These are phyloP conservation scores for Betula pendula DNA, from an alignment of 306 rosid genomes.

Conservation along the genomic window DNA sequence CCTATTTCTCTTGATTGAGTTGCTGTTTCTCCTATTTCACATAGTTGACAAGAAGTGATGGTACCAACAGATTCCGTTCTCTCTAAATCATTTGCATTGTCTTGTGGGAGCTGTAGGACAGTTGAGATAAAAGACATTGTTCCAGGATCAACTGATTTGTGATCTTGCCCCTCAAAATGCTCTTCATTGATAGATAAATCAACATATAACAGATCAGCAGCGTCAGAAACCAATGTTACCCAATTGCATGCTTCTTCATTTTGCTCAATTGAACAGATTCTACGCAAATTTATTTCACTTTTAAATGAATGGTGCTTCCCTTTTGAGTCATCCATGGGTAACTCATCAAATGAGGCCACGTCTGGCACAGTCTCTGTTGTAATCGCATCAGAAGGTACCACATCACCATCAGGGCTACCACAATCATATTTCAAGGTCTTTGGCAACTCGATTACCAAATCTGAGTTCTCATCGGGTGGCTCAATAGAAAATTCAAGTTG, in stretches of 20 bases:
- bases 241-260: slow-evolving; percentile 18
- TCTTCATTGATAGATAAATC: slow-evolving; percentile 20
- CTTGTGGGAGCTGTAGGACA: slow-evolving; percentile 24
- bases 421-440: slow-evolving; percentile 25
- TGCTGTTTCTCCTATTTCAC: slow-evolving; percentile 2
- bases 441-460: slow-evolving; percentile 25
- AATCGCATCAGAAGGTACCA: slow-evolving; percentile 8
- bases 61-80: background rate
- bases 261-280: slow-evolving; percentile 13
- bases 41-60: slow-evolving; percentile 10
- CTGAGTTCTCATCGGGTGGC: slow-evolving; percentile 1
- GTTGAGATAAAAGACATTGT: slow-evolving; percentile 23
- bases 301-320: slow-evolving; percentile 16
- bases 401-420: slow-evolving; percentile 28
- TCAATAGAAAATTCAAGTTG: slow-evolving; percentile 11
- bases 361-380: background rate
- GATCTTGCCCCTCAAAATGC: slow-evolving; percentile 4
- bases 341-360: background rate
- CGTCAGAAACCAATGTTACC: slow-evolving; percentile 20
- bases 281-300: slow-evolving; percentile 27
- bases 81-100: slow-evolving; percentile 7
- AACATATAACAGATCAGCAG: slow-evolving; percentile 18
- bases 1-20: slow-evolving; percentile 16
- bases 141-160: slow-evolving; percentile 26
- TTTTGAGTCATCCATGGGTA: slow-evolving; percentile 11